Conservation (phyloP, 129 eudicot species). For the sunflower (Helianthus annuus) region DNA sequence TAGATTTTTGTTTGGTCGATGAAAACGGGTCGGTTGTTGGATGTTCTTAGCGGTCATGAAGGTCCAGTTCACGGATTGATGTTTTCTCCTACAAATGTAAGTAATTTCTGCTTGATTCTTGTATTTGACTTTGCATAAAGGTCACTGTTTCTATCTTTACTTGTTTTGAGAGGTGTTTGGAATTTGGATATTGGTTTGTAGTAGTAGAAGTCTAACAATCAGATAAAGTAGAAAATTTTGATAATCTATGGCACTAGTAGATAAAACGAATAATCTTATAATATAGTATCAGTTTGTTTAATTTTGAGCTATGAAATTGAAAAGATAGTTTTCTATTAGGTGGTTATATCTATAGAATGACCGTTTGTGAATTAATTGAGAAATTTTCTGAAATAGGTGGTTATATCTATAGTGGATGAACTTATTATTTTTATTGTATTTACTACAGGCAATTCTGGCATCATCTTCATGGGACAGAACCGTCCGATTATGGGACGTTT, state of each 20-base stretch:
- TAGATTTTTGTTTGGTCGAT: slow-evolving; percentile 99
- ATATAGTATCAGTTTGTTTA: too few species aligned
- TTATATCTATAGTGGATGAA: background rate
- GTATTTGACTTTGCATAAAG: slow-evolving; percentile 1
- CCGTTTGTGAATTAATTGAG: too few species aligned
- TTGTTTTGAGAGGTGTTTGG: too few species aligned
- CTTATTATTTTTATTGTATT: background rate
- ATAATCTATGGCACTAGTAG: too few species aligned
- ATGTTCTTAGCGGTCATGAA: slow-evolving; percentile 96
- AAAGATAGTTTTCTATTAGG: too few species aligned
- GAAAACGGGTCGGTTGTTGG: slow-evolving; percentile 91
- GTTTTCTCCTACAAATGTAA: slow-evolving; percentile 91
- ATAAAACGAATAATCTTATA: too few species aligned
- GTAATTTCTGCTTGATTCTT: slow-evolving; percentile 19
- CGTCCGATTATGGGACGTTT: slow-evolving; percentile 91
- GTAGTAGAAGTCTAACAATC: too few species aligned
- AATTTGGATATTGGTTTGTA: too few species aligned
- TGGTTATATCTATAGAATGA: too few species aligned
- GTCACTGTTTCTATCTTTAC: background rate
- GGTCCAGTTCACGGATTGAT: slow-evolving; percentile 97
- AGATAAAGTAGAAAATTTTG: too few species aligned
- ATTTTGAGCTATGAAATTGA: too few species aligned
- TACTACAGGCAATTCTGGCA: slow-evolving; percentile 67
- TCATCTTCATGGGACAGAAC: slow-evolving; percentile 99
- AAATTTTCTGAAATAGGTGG: too few species aligned